Base-by-base conservation (phyloP, 257 asterid species). In the Cruciata laevipes region DNA sequence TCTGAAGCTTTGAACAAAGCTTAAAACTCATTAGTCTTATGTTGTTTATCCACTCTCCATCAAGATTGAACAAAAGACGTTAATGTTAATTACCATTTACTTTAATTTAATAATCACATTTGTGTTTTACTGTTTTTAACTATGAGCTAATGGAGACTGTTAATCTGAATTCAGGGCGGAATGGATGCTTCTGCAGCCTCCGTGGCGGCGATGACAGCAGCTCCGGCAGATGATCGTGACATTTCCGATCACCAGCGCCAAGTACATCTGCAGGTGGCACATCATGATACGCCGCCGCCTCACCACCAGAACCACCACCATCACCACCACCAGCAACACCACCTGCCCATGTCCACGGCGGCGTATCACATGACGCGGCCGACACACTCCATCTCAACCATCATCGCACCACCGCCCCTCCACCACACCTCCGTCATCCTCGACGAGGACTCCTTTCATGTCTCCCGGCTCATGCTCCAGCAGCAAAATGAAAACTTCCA, bases 301-400 rank as follows among this genome's bases (percentile, higher is more conserved):
- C 92, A 71, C n/a, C 85, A 80, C 3, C 86, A 83, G 5, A 75
- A 65, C 11, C 82, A 60, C 40, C 83, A 82, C 6, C 87, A 77
- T 3, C 83, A 68, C 0, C 82, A 68, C 0, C 77, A 70, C 3
- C 84, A 71, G 2, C 42, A 37, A 6, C 42, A 65, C 12, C 82
- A 75, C 6, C 77, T 78, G 18, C 72, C 79, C 68, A 76, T 85
- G 14, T 82, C 87, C 5, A 64, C 94, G 0, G 51, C 89, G 6
- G 87, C 98, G 3, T 90, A 69, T 61, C 94, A 90, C 71, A 79
- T 90, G 69, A 88, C 76, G 83, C 69, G 87, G 74, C 96, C 99
- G 23, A 79, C 96, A 3, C 95, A 85, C 70, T 82, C 99, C 66
- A 82, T 93, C 42, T 88, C 99, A 24, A 74, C 95, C 73, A 90